Evolutionary conservation across 2,329 filamentous ascomycete species (phyloP), one percentile per base, ranked within the genome.

Genomic region (Apiospora sp.): DNA sequence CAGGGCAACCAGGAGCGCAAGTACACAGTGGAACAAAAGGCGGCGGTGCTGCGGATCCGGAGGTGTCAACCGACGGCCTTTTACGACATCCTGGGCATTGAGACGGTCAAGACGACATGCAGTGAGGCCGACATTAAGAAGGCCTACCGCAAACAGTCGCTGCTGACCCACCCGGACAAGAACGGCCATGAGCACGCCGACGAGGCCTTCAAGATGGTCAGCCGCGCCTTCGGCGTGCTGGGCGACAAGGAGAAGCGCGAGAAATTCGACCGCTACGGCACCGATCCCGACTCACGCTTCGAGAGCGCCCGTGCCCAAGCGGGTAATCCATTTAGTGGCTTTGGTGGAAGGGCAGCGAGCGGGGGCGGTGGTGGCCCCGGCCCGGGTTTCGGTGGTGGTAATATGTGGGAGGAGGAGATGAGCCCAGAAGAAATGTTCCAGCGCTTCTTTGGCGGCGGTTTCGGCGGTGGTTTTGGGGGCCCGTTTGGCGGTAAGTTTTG

Each of bases 181-280:
- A 99, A 99, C 87, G 95, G 95, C 69, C 95, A 98, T 82, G 92
- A 96, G 49, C 91, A 97, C 73, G 96, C 96, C 71, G 96, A 98
- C 82, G 96, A 99, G 86, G 96, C 96, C 44, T 99, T 99, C 86
- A 99, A 99, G 87, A 93, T 98, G 93, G 95, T 99, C 34, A 93
- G 94, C 79, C 90, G 94, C 78, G 96, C 96, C 22, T 99, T 99
- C 82, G 93, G 97, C 78, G 91, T 98, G 70, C 87, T 99, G 68
- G 96, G 94, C 74, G 96, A 99, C 82, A 90, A 94, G 80, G 96
- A 98, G 76, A 98, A 98, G 90, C 93, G 94, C 80, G 88, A 92
- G 22, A 94, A 93, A 82, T 99, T 89, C 81, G 96, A 99, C 83
- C 90, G 90, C 75, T 97, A 92, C 83, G 96, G 96, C 72, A 95